These are phyloP conservation scores for Eustoma russellianum DNA, from an alignment of 257 asterid genomes.

Conservation along the genomic window DNA sequence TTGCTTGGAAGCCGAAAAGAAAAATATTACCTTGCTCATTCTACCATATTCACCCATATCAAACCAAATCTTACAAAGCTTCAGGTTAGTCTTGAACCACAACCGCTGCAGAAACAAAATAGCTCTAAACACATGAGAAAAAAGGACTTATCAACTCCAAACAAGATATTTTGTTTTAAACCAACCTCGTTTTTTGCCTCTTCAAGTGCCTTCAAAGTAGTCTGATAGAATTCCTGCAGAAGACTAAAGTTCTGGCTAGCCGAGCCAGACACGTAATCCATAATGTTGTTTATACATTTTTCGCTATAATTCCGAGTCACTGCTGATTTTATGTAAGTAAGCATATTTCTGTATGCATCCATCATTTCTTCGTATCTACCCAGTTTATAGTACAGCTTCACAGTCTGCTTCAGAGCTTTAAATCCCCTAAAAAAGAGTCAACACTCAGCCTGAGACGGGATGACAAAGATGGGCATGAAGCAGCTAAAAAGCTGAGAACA, in stretches of 20 bases:
- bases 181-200: constrained; percentile 97
- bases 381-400: constrained; percentile 82
- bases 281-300: constrained; percentile 87
- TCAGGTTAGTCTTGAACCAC: constrained; percentile 98
- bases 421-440: constrained; percentile 53
- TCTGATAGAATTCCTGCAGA: constrained; percentile 86
- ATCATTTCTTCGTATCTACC: constrained; percentile 92
- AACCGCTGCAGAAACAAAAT: constrained; percentile 50
- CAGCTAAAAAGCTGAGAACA: too few species aligned
- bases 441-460: too few species aligned
- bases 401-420: constrained; percentile 96
- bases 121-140: background rate
- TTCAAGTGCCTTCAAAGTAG: constrained; percentile 91
- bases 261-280: constrained; percentile 96
- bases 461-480: too few species aligned
- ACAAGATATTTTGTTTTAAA: background rate
- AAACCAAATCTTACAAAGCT: constrained; percentile 97
- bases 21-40: constrained; percentile 68
- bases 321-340: constrained; percentile 86
- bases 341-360: constrained; percentile 91
- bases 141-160: background rate
- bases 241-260: constrained; percentile 88
- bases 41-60: constrained; percentile 90
- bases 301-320: constrained; percentile 98
- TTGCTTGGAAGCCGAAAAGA: constrained; percentile 1